phyloP scores from a whole-genome alignment of 1,284 basidiomycete genomes.

The Butyriboletus regius region DNA sequence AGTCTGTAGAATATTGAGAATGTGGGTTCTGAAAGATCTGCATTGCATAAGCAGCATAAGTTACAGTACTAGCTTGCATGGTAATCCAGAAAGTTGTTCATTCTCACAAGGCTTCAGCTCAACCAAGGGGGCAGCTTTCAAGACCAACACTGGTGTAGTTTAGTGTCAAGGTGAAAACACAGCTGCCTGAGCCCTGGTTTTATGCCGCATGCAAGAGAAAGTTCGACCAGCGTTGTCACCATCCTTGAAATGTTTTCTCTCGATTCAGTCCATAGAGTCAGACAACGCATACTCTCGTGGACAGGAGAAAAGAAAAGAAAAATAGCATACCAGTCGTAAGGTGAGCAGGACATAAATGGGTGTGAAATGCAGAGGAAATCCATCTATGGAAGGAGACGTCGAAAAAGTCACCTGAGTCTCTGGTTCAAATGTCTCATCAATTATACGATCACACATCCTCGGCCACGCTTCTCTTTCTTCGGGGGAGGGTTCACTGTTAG shows the following conservation, averaged over 20 bases:
- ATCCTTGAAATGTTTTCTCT: background rate
- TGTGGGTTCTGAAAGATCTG: background rate
- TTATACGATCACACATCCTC: constrained; percentile 68
- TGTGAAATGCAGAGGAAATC: constrained; percentile 43
- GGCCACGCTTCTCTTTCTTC: constrained; percentile 46
- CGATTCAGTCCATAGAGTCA: background rate
- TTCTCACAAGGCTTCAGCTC: background rate
- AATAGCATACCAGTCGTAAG: constrained; percentile 37
- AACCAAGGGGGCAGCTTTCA: background rate
- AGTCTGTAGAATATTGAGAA: too few species aligned
- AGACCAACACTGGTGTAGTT: background rate
- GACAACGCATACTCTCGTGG: constrained; percentile 17
- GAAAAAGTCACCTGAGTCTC: constrained; percentile 16
- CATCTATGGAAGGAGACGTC: constrained; percentile 24
- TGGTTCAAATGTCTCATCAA: constrained; percentile 13
- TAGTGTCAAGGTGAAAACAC: background rate
- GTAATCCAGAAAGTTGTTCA: background rate
- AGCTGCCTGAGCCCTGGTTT: background rate
- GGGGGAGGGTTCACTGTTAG: constrained; percentile 66
- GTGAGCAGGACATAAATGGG: constrained; percentile 52
- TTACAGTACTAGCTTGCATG: background rate
- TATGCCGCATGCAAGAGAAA: background rate
- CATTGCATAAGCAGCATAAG: background rate
- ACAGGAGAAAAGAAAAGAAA: constrained; percentile 10
- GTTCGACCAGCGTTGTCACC: background rate